phyloP scores from a whole-genome alignment of 495 filamentous ascomycete species.

The Penicillium malachiteum region DNA sequence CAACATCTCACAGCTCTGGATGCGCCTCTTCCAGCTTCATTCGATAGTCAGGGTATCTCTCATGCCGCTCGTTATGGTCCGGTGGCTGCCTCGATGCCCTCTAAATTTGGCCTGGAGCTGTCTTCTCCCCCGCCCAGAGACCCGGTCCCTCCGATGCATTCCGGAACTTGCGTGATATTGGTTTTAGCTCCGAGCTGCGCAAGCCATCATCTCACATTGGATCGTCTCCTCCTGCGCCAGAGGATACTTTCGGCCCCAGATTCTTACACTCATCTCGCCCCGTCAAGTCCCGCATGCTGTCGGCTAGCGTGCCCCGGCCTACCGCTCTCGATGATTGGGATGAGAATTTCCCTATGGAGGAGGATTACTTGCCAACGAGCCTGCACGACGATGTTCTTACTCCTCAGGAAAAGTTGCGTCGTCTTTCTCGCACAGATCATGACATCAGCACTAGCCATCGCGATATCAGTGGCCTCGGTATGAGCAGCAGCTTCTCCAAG shows the following conservation, averaged over 20 bases:
- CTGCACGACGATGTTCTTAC: conserved; percentile 93
- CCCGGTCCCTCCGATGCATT: conserved; percentile 66
- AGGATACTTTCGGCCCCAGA: conserved; percentile 59
- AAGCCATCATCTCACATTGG: conserved; percentile 54
- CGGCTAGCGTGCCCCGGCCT: conserved; percentile 70
- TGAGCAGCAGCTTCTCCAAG: conserved; percentile 63
- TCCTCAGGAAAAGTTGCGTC: conserved; percentile 80
- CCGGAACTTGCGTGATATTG: conserved; percentile 77
- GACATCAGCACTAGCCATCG: conserved; percentile 60
- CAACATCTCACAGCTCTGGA: conserved; percentile 79
- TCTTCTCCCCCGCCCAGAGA: conserved; percentile 65
- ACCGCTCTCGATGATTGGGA: conserved; percentile 74
- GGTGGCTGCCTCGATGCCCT: conserved; percentile 88
- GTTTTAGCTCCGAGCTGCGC: conserved; percentile 69
- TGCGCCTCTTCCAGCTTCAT: conserved; percentile 90
- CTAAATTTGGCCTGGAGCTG: conserved; percentile 81
- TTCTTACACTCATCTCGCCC: conserved; percentile 85
- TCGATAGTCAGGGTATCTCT: conserved; percentile 94
- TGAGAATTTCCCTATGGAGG: conserved; percentile 83
- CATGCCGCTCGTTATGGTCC: conserved; percentile 86
- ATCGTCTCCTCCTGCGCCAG: conserved; percentile 62
- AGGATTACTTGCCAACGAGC: conserved; percentile 84
- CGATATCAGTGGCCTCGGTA: conserved; percentile 60
- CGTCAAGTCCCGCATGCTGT: conserved; percentile 65
- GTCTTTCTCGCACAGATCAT: conserved; percentile 71